These are phyloP conservation scores for Pluteus cervinus DNA, from an alignment of 768 basidiomycete species.

Conservation along the genomic window DNA sequence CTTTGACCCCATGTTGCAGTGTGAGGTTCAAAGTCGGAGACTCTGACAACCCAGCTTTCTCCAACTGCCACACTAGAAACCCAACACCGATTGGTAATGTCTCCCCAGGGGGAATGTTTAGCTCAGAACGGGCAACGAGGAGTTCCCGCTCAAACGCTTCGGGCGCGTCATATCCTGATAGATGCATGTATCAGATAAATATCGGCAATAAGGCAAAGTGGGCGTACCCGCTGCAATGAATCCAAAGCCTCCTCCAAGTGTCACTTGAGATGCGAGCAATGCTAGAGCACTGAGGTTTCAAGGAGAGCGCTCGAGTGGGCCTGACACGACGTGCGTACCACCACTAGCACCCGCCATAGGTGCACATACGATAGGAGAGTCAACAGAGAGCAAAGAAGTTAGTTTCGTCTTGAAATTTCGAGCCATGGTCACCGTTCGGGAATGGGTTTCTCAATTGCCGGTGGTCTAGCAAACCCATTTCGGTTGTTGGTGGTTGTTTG, in stretches of 20 bases:
- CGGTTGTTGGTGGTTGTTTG: too few relatives aligned
- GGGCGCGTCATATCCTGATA: conserved; percentile 40
- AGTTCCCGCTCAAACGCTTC: conserved; percentile 47
- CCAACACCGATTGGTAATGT: conserved; percentile 66
- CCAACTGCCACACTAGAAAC: conserved; percentile 67
- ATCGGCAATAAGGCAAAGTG: conserved; percentile 4
- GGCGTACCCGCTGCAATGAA: conserved; percentile 59
- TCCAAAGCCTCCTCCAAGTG: conserved; percentile 68
- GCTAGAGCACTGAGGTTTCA: conserved; percentile 23
- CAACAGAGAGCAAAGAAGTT: conserved; percentile 28
- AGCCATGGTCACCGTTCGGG: conserved; percentile 38
- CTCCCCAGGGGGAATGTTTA: conserved; percentile 27
- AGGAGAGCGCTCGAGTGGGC: conserved; percentile 6
- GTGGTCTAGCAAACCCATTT: too few relatives aligned
- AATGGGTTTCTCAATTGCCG: too few relatives aligned
- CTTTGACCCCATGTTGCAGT: conserved; percentile 50
- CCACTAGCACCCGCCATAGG: conserved; percentile 72
- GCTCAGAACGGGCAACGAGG: conserved; percentile 38
- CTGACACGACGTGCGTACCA: conserved; percentile 26
- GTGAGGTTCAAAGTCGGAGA: conserved; percentile 39
- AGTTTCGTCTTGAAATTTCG: neutral
- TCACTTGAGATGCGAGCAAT: conserved; percentile 60
- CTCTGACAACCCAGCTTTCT: conserved; percentile 34
- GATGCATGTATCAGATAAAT: conserved; percentile 7
- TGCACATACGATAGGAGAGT: conserved; percentile 54